Base-by-base conservation (phyloP, 2,329 filamentous ascomycete genomes). In the Ambrosiella beaveri region DNA sequence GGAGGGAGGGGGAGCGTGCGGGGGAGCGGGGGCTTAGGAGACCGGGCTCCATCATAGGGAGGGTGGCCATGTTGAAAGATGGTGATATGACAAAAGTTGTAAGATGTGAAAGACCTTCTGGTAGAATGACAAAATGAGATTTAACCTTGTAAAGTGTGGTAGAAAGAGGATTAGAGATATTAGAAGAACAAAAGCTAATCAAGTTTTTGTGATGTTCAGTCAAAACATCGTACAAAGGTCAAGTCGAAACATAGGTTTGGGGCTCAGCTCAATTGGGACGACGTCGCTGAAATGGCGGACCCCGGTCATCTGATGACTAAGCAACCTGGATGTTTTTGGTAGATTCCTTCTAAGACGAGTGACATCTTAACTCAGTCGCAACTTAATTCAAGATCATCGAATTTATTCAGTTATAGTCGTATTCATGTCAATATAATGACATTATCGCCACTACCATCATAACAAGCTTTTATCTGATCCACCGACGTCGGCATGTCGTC, bases 1-100 rank as follows among this genome's bases (percentile, higher is more conserved):
- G 44, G n/a, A 17, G 44, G 7, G 59, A 52, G 27, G 8, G 66
- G 62, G 19, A 64, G 39, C 38, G 37, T 13, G 37, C 52, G 17
- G 52, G 52, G 64, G 41, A 58, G 54, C 51, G 60, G 47, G 39
- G 50, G 61, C 56, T 54, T 19, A 52, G 54, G 57, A 54, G 15
- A 19, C 17, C 58, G 55, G 60, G 50, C 56, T 45, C 47, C 40
- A 44, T 53, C 58, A 57, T 51, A 57, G 59, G 57, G 60, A 54
- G 56, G 50, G 57, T 62, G 49, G 49, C 62, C 56, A 59, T 61
- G 62, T 59, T 56, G 61, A 45, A 11, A 51, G 66, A 57, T 51
- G 15, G 7, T 51, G 9, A 19, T 51, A 35, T 51, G 3, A 13
- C 2, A 19, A 51, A 27, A 51, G 19, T n/a, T n/a, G 39, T 41